These are phyloP conservation scores for Rhododendron vialii DNA, from an alignment of 148 eudicot species.

Conservation along the genomic window DNA sequence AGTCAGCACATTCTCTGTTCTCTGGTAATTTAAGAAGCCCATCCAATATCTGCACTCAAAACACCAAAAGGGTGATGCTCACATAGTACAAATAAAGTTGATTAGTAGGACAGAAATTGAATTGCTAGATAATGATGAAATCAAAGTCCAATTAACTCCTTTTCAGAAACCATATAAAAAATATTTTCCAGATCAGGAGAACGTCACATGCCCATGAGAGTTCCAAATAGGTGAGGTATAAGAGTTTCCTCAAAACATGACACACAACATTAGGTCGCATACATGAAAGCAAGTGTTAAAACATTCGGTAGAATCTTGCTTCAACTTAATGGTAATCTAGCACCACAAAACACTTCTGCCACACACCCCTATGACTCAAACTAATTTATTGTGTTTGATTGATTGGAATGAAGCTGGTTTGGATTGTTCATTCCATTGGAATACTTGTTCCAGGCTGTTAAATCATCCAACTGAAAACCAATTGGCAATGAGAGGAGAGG, in stretches of 20 bases:
- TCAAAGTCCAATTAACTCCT: background rate
- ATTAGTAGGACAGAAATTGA: background rate
- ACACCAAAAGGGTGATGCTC: background rate
- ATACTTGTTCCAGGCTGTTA: background rate
- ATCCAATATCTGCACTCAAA: conserved; percentile 64
- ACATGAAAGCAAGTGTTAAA: background rate
- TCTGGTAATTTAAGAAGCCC: conserved; percentile 94
- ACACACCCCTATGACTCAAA: background rate
- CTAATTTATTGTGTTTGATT: background rate
- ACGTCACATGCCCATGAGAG: background rate
- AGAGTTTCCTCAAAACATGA: background rate
- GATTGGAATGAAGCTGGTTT: background rate
- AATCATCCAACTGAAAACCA: background rate
- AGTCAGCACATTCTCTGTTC: conserved; percentile 96
- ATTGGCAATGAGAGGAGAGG: no score
- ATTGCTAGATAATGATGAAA: background rate
- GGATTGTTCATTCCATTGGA: background rate
- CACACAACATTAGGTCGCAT: background rate
- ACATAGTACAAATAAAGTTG: background rate
- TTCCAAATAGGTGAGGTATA: no score
- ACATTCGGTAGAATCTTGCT: background rate
- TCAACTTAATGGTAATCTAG: background rate
- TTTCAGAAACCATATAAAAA: background rate
- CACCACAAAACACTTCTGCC: background rate
- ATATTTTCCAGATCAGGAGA: no score